phyloP scores from a whole-genome alignment of 495 filamentous ascomycete species.

The Neurospora tetraspora region DNA sequence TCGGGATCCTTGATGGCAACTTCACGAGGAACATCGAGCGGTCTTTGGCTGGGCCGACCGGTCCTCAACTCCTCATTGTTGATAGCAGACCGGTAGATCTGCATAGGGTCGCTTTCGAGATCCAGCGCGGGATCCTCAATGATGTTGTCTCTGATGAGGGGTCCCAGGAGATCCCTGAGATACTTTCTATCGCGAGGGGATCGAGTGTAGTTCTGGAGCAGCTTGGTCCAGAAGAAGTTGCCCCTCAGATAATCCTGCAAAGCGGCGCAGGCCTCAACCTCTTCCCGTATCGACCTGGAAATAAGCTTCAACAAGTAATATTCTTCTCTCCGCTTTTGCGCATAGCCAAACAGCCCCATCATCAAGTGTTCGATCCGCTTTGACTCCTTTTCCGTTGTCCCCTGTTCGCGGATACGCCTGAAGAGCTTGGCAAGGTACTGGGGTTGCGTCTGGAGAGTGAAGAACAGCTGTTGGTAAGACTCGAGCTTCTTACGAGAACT shows the following conservation, averaged over 20 bases:
- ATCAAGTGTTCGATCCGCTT: conserved; percentile 86
- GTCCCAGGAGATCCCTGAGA: conserved; percentile 71
- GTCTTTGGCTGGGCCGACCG: conserved; percentile 67
- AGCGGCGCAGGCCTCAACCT: conserved; percentile 62
- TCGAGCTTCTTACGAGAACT: conserved; percentile 89
- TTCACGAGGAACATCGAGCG: conserved; percentile 75
- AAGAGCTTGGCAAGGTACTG: conserved; percentile 89
- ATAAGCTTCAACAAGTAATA: conserved; percentile 94
- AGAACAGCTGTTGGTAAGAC: conserved; percentile 95
- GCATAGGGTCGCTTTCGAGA: conserved; percentile 93
- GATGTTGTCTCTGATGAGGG: conserved; percentile 76
- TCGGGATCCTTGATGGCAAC: conserved; percentile 88
- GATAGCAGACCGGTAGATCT: conserved; percentile 89
- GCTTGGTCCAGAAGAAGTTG: conserved; percentile 85
- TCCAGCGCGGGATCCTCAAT: conserved; percentile 85
- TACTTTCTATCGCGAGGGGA: conserved; percentile 90
- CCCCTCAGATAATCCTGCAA: conserved; percentile 81
- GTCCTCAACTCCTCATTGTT: conserved; percentile 96
- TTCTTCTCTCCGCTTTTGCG: conserved; percentile 91
- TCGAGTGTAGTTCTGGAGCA: conserved; percentile 79
- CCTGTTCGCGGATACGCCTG: conserved; percentile 70
- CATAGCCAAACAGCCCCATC: conserved; percentile 96
- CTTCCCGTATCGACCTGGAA: conserved; percentile 70
- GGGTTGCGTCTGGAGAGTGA: conserved; percentile 92
- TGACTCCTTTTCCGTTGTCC: conserved; percentile 80